A percentile compares a stretch with the other conserved stretches of the same genome.
Evolutionary conservation across 2,329 filamentous ascomycete species (phyloP).

Genomic region (Lecanosticta acicola): DNA sequence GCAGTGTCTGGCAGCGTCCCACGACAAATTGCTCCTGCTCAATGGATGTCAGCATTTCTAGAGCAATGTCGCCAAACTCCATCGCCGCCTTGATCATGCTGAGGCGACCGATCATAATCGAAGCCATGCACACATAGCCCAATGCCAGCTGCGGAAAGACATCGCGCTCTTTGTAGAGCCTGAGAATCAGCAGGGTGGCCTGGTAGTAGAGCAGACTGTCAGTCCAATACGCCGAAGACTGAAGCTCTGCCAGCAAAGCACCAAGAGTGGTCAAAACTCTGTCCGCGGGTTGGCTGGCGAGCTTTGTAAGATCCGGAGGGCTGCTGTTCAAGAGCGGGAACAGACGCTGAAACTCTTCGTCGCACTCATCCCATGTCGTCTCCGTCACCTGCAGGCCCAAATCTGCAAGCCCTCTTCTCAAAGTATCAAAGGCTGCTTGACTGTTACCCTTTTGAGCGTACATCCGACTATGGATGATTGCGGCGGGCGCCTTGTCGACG

Average conservation of each 20-base stretch:
- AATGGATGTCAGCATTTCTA: conserved; percentile 59
- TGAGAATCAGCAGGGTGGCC: conserved; percentile 60
- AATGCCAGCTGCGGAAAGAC: conserved; percentile 64
- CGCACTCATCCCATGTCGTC: conserved; percentile 69
- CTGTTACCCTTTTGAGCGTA: conserved; percentile 69
- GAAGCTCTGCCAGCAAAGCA: conserved; percentile 53
- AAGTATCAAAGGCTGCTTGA: conserved; percentile 59
- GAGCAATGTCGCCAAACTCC: conserved; percentile 57
- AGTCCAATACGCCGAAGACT: conserved; percentile 59
- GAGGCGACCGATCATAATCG: conserved; percentile 63
- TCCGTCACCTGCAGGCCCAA: conserved; percentile 63
- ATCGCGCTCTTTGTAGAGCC: conserved; percentile 59
- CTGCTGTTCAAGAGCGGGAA: conserved; percentile 22
- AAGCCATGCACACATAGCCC: conserved; percentile 61
- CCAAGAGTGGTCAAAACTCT: conserved; percentile 58
- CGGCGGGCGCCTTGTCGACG: conserved; percentile 73
- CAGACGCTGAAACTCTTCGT: conserved; percentile 60
- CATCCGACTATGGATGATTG: conserved; percentile 75
- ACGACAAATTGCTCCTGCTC: conserved; percentile 59
- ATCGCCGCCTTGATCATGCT: conserved; percentile 63
- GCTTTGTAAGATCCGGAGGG: conserved; percentile 12
- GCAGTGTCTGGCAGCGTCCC: conserved; percentile 63
- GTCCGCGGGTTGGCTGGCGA: conserved; percentile 40
- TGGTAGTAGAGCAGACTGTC: conserved; percentile 68
- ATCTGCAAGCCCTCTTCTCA: conserved; percentile 65